These are phyloP conservation scores for Pseudogymnoascus sp. DNA, from an alignment of 2,329 filamentous ascomycete genomes.

Conservation along the genomic window DNA sequence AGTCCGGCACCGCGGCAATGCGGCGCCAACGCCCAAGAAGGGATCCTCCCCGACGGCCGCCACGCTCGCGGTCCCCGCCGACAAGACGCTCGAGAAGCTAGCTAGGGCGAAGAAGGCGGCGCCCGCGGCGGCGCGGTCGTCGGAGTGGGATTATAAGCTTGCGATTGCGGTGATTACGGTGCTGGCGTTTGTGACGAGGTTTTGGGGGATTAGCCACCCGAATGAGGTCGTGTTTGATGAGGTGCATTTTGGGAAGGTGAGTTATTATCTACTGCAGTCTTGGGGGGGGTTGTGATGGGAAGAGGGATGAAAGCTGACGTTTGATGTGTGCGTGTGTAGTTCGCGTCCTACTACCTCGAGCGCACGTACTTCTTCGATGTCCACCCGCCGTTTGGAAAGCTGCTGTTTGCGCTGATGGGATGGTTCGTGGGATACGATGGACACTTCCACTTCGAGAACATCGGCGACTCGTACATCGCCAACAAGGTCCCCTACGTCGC, in stretches of 20 bases:
- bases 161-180: constrained; percentile 69
- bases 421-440: constrained; percentile 98
- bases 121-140: constrained; percentile 50
- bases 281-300: background rate
- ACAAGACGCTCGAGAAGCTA: constrained; percentile 39
- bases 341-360: constrained; percentile 78
- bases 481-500: constrained; percentile 98
- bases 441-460: constrained; percentile 97
- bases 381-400: constrained; percentile 95
- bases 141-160: constrained; percentile 80
- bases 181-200: constrained; percentile 82
- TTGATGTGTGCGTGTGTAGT: constrained; percentile 39
- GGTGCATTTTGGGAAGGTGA: constrained; percentile 98
- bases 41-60: constrained; percentile 38
- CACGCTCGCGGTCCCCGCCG: constrained; percentile 26
- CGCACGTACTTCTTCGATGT: constrained; percentile 99
- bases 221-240: constrained; percentile 98
- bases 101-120: constrained; percentile 36
- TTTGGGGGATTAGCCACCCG: constrained; percentile 93
- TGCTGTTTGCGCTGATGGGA: constrained; percentile 92
- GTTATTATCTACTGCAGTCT: constrained; percentile 22
- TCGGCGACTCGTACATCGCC: constrained; percentile 93
- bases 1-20: constrained; percentile 26
- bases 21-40: constrained; percentile 33
- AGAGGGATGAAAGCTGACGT: background rate